Evolutionary conservation across 2,329 filamentous ascomycete species (phyloP), one percentile per base, ranked within the genome.

Genomic region (Curvularia eragrostidis): DNA sequence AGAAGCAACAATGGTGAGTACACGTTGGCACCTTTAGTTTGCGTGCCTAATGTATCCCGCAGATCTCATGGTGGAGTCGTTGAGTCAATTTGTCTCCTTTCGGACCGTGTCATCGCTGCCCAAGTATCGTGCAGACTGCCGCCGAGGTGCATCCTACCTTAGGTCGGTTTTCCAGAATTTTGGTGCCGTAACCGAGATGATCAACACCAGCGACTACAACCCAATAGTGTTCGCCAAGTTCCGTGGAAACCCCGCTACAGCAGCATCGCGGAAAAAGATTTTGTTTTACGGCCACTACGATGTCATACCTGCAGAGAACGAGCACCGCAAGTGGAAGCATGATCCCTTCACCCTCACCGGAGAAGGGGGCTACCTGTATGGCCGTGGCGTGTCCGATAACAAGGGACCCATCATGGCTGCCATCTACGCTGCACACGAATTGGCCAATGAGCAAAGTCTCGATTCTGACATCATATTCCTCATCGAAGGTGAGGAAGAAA

Each of bases 271-370:
- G 18, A 97, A 95, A 78, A 93, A 91, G 28, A 91, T 98, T 8
- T 80, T 99, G 0, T 99, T 99, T 75, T 99, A 99, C 71, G 95
- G 96, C 0, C 95, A 99, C 75, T 99, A 99, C 80, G 95, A 99
- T 72, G 93, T 99, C 2, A 95, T 99, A 3, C 86, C 93, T 0
- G 95, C 95, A 0, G 92, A 97, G 65, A 88, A 89, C 36, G 90
- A 90, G 62, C 87, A 89, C 56, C 85, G 86, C 36, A 94, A 91
- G 65, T 99, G 95, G 95, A 84, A 86, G 38, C 88, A 87, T 1
- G 91, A 98, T 62, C 96, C 95, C 0, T 99, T 98, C 74, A 84
- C 89, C n/a, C 84, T 98, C 71, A 89, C 89, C 49, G 95, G 95
- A 3, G 87, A 92, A 54, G 93, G 97, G 68, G 94, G 95, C 0